phyloP scores from a whole-genome alignment of 345 rosid genomes.

The Melastoma malabathricum region DNA sequence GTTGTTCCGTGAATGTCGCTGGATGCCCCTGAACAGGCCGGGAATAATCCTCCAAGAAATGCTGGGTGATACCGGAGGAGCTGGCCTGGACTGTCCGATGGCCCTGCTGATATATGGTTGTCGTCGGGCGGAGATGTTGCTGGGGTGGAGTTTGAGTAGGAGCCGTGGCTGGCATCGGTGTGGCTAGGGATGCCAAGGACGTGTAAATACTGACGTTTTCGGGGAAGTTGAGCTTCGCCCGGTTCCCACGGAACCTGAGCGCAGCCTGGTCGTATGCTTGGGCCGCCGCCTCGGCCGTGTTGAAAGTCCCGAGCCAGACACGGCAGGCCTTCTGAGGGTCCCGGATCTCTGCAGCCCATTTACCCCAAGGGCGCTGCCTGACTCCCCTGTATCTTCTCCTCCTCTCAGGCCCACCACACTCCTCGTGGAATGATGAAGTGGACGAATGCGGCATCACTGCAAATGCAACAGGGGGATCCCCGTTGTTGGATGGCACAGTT shows the following conservation, averaged over 20 bases:
- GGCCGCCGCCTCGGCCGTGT: conserved; percentile 77
- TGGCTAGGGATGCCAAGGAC: conserved; percentile 1
- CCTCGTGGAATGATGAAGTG: conserved; percentile 11
- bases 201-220: conserved; percentile 35
- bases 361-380: conserved; percentile 84
- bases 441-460: background rate
- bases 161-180: conserved; percentile 8
- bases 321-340: conserved; percentile 76
- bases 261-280: conserved; percentile 89
- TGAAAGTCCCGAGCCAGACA: conserved; percentile 86
- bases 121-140: too few species aligned
- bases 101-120: too few species aligned
- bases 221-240: conserved; percentile 77
- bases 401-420: conserved; percentile 23
- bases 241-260: conserved; percentile 65
- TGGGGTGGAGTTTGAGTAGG: too few species aligned
- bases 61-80: conserved; percentile 1
- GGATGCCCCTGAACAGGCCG: conserved; percentile 23
- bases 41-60: conserved; percentile 14
- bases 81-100: conserved; percentile 4
- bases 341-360: conserved; percentile 90
- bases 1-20: conserved; percentile 17
- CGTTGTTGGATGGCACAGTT: too few species aligned
- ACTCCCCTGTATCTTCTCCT: conserved; percentile 70
- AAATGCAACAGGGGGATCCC: too few species aligned